Conservation (phyloP, 2,329 filamentous ascomycete species). For the Pezicula neosporulosa region DNA sequence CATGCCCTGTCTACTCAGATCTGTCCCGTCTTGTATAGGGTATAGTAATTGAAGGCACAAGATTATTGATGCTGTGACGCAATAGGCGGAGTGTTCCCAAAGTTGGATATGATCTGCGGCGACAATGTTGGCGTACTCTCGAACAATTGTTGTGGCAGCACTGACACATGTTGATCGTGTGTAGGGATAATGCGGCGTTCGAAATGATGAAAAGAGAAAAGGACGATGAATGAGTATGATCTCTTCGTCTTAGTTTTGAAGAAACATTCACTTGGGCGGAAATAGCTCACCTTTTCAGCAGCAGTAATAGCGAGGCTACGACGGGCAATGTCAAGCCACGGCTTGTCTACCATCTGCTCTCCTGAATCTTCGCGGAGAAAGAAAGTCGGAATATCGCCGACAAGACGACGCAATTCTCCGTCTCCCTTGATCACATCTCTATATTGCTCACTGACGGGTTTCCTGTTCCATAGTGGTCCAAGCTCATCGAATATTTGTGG, state of each 20-base stretch:
- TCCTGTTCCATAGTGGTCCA: neutral
- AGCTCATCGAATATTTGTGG: neutral
- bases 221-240: slow-evolving; percentile 39
- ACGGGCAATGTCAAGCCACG: slow-evolving; percentile 31
- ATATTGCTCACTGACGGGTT: slow-evolving; percentile 24
- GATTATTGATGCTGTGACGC: slow-evolving; percentile 17
- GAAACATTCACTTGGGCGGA: neutral
- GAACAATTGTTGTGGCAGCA: slow-evolving; percentile 36
- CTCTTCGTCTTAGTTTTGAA: neutral
- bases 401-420: slow-evolving; percentile 29
- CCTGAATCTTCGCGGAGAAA: slow-evolving; percentile 23
- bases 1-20: neutral
- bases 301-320: slow-evolving; percentile 34
- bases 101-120: slow-evolving; percentile 10
- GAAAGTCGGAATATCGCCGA: slow-evolving; percentile 28
- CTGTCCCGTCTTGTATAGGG: neutral
- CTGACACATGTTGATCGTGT: slow-evolving; percentile 34
- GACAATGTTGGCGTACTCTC: slow-evolving; percentile 14
- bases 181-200: slow-evolving; percentile 28
- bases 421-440: slow-evolving; percentile 32
- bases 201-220: slow-evolving; percentile 31
- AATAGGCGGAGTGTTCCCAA: slow-evolving; percentile 28
- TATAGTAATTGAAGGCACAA: neutral
- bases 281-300: slow-evolving; percentile 26
- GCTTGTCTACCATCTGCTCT: slow-evolving; percentile 16